Base-by-base conservation (phyloP, 2,329 filamentous ascomycete species). In the Trichoderma polysporum region DNA sequence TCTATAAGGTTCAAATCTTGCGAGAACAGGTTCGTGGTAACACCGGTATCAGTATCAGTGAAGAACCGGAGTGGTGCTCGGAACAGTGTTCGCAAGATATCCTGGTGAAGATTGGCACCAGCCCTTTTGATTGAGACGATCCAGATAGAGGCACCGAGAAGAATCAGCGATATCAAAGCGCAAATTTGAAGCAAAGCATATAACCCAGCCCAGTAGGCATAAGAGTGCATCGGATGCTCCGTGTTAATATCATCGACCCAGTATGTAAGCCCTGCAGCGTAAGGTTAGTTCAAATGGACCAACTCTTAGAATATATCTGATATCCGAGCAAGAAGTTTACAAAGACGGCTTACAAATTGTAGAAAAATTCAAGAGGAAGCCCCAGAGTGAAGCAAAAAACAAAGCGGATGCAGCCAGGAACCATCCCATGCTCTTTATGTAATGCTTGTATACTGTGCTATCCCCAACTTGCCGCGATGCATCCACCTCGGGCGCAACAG, bases 1-100 rank as follows among this genome's bases (percentile, higher is more conserved):
- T 80, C 78, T 25, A 79, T 72, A 0, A 80, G 71, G 0, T 72
- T 73, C 67, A 79, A 73, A 35, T 81, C 79, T 47, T 80, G 79
- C 12, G 76, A 79, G 67, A 81, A 81, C 19, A 78, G 72, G 29
- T 79, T 80, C 9, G 76, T 75, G 29, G 78, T 74, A 19, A 74
- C 71, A 6, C 79, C 79, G 1, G 72, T 70, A 60, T 81, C 79
- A 0, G 76, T 79, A 0, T 62, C 70, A 0, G 76, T 76, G 61
- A 80, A 79, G 67, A 81, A 79, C 2, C 69, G 22, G 9, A 53
- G 50, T 27, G 29, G 50, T n/a, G 50, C 29, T n/a, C 39, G 70
- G n/a, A 80, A 64, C 1, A 78, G 77, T 0, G 79, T 79, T 47
- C 50, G 62, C 56, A 57, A 17, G 39, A 41, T 41, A 41, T 41